phyloP scores from a whole-genome alignment of 2,329 filamentous ascomycete genomes.

The Didymella pinodella region DNA sequence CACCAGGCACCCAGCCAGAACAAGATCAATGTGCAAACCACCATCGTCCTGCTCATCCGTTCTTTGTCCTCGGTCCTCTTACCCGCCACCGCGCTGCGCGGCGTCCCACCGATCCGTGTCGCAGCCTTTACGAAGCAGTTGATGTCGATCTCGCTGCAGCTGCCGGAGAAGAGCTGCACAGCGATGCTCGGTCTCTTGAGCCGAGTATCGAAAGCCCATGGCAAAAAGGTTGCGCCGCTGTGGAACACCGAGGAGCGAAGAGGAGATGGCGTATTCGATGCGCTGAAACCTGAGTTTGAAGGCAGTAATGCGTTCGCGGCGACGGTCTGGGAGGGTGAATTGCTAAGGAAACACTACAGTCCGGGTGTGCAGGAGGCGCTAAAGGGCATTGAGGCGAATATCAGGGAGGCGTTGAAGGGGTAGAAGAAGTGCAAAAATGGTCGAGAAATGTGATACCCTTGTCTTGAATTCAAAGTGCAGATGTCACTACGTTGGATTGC shows the following conservation, averaged over 20 bases:
- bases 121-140: conserved; percentile 94
- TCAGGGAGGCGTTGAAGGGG: conserved; percentile 39
- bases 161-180: conserved; percentile 87
- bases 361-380: conserved; percentile 83
- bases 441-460: neutral
- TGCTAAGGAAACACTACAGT: conserved; percentile 84
- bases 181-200: conserved; percentile 80
- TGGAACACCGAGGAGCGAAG: conserved; percentile 96
- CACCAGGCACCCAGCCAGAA: conserved; percentile 58
- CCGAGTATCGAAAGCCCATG: conserved; percentile 81
- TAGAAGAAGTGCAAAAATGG: neutral
- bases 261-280: conserved; percentile 86
- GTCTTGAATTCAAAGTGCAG: neutral
- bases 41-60: conserved; percentile 87
- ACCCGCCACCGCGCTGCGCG: conserved; percentile 74
- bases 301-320: conserved; percentile 88
- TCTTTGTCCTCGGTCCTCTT: conserved; percentile 84
- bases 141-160: conserved; percentile 79
- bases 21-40: conserved; percentile 94
- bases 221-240: conserved; percentile 80
- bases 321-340: conserved; percentile 92
- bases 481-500: too few relatives aligned
- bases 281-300: conserved; percentile 74
- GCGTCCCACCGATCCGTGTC: conserved; percentile 82
- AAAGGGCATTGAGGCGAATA: conserved; percentile 43